Conservation (phyloP, 306 rosid genomes). For the Dryas octopetala region DNA sequence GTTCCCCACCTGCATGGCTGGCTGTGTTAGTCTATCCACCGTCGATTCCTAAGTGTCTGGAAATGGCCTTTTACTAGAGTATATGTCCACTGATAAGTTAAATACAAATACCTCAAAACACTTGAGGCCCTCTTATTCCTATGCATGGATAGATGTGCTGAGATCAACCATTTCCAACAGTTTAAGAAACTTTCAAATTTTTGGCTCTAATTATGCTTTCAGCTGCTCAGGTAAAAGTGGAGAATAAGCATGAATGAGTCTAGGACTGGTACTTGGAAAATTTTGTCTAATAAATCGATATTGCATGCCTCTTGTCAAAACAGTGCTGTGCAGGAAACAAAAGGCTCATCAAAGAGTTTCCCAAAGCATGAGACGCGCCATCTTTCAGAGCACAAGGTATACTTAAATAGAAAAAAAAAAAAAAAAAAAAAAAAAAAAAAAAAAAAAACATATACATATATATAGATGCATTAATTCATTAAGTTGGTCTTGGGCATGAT, state of each 20-base stretch:
- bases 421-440: background rate
- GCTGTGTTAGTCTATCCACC: no score
- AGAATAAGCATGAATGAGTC: background rate
- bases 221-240: background rate
- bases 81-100: no score
- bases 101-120: no score
- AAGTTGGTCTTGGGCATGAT: constrained; percentile 1
- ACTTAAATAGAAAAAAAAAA: background rate
- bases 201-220: background rate
- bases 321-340: constrained; percentile 63
- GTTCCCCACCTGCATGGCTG: no score
- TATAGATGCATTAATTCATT: constrained; percentile 7
- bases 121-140: no score
- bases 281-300: background rate
- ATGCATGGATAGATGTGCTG: no score
- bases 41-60: no score
- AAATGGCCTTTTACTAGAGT: no score
- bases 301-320: constrained; percentile 17
- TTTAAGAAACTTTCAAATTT: background rate
- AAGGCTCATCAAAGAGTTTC: constrained; percentile 70
- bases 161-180: background rate
- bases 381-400: constrained; percentile 95
- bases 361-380: constrained; percentile 87
- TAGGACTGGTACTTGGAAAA: background rate
- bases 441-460: background rate